Conservation (phyloP, 1,139 yeast species). For the Dujonia santamariae region DNA sequence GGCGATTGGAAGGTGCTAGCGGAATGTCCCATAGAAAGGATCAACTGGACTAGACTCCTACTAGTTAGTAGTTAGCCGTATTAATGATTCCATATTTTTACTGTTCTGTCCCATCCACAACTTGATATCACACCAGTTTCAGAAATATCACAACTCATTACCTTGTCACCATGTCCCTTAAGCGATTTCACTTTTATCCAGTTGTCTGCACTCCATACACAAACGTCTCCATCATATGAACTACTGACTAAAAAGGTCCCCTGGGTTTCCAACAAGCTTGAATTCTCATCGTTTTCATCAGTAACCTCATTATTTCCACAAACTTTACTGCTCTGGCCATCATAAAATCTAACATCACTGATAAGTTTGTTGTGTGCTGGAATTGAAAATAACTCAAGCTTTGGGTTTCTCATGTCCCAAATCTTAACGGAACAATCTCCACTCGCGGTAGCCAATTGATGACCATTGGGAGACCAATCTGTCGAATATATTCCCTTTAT, state of each 20-base stretch:
- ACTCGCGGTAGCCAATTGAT: conserved; percentile 75
- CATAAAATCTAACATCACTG: conserved; percentile 59
- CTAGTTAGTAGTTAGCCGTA: no score
- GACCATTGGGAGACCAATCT: conserved; percentile 78
- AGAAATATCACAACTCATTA: conserved; percentile 66
- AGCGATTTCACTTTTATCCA: conserved; percentile 62
- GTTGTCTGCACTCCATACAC: conserved; percentile 67
- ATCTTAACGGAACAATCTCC: conserved; percentile 79
- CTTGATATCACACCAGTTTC: conserved; percentile 48
- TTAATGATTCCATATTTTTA: conserved; percentile 54
- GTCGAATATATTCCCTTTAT: conserved; percentile 66
- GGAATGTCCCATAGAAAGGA: no score
- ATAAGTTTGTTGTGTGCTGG: conserved; percentile 78
- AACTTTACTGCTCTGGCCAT: conserved; percentile 17
- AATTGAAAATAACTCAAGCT: conserved; percentile 46
- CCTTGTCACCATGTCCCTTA: conserved; percentile 66
- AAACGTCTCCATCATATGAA: conserved; percentile 69
- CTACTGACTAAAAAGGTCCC: conserved; percentile 58
- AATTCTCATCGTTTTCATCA: conserved; percentile 26
- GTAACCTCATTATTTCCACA: conserved; percentile 16
- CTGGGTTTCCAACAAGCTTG: conserved; percentile 15
- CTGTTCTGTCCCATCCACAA: conserved; percentile 83
- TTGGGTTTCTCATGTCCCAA: conserved; percentile 73
- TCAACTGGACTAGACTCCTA: no score
- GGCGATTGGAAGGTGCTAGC: no score